phyloP scores from a whole-genome alignment of 2,329 filamentous ascomycete species.

The Fusarium camptoceras region DNA sequence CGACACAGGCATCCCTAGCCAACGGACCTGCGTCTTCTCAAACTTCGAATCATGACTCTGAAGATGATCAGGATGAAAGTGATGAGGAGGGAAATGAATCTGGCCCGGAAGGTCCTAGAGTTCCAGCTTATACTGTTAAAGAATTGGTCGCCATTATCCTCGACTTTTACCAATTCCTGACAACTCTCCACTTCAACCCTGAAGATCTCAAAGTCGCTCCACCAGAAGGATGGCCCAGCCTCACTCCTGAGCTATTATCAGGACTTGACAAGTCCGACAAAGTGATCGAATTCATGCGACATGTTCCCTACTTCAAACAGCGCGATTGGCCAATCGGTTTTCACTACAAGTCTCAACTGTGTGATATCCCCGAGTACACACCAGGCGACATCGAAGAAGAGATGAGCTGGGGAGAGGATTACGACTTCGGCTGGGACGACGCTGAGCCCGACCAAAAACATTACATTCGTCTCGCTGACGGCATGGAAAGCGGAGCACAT shows the following conservation, averaged over 20 bases:
- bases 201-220: not conserved
- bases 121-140: not conserved
- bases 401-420: not conserved
- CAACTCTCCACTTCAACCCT: not conserved
- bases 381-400: not conserved
- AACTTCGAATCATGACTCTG: not conserved
- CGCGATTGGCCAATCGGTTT: not conserved
- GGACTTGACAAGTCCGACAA: not conserved
- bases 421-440: not conserved
- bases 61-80: not conserved
- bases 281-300: not conserved
- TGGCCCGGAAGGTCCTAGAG: not conserved
- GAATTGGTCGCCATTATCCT: not conserved
- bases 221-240: not conserved
- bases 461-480: not conserved
- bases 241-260: not conserved
- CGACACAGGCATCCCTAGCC: not conserved
- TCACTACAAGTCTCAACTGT: not conserved
- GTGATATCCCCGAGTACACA: not conserved
- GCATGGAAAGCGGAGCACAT: not conserved
- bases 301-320: not conserved
- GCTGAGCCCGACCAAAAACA: not conserved
- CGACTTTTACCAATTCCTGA: not conserved
- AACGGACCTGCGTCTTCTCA: not conserved
- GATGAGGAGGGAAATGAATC: not conserved